These are phyloP conservation scores for Trametes sp. DNA, from an alignment of 1,284 basidiomycete species.

Conservation along the genomic window DNA sequence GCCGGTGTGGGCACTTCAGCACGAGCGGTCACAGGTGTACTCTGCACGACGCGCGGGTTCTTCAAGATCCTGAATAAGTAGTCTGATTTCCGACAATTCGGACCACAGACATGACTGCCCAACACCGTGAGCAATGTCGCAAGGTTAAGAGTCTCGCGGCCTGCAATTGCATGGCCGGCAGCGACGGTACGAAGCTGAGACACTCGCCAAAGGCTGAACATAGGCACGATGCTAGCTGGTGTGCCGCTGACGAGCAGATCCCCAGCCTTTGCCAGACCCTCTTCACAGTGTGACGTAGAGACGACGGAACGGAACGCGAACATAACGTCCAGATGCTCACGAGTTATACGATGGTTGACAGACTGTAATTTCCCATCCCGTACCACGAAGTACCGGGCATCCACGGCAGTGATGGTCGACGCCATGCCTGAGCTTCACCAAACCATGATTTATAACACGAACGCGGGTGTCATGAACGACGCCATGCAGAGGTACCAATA, in stretches of 20 bases:
- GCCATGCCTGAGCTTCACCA: no score
- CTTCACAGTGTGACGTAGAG: background rate
- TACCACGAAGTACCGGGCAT: background rate
- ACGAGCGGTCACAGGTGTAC: no score
- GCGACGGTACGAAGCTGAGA: background rate
- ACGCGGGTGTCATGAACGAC: no score
- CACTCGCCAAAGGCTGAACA: background rate
- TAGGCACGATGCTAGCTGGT: background rate
- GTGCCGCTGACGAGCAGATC: background rate
- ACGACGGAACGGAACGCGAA: background rate
- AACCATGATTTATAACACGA: no score
- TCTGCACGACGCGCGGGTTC: background rate
- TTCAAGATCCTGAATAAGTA: background rate
- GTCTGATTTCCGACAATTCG: background rate
- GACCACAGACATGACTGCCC: background rate
- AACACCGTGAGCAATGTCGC: background rate
- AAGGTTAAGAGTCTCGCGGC: background rate
- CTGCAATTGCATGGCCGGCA: background rate
- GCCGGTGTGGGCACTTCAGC: no score
- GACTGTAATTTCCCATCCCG: background rate
- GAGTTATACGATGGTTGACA: background rate
- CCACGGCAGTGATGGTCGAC: background rate
- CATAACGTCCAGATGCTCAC: background rate
- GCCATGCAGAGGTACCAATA: no score
- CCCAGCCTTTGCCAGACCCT: background rate